A percentile compares a stretch with the other conserved stretches of the same genome.
phyloP scores from a whole-genome alignment of 306 rosid species.

The Alnus glutinosa region DNA sequence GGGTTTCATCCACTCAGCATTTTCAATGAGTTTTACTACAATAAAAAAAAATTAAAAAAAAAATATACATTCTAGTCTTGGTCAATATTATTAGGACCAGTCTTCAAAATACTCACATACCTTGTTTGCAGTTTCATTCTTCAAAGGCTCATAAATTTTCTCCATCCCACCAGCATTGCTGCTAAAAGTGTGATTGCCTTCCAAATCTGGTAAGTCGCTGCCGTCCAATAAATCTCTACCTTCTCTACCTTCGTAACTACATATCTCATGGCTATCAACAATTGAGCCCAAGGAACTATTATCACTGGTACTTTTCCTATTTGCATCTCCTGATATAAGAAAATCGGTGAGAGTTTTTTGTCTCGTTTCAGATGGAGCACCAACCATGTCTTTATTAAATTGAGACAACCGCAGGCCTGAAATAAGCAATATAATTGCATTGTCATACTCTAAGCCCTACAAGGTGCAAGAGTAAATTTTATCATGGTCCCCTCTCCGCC shows the following conservation, averaged over 20 bases:
- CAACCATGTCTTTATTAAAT: constrained; percentile 53
- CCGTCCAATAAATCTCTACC: constrained; percentile 35
- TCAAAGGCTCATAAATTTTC: constrained; percentile 23
- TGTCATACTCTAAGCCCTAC: constrained; percentile 25
- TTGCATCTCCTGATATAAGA: constrained; percentile 51
- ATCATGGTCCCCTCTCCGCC: not conserved
- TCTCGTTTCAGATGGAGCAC: constrained; percentile 55
- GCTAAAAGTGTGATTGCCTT: constrained; percentile 27
- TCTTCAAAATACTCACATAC: constrained; percentile 23
- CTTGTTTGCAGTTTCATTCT: constrained; percentile 24
- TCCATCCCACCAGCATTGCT: constrained; percentile 35
- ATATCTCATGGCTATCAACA: constrained; percentile 33
- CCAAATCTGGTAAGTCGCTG: constrained; percentile 33
- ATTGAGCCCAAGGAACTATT: constrained; percentile 36
- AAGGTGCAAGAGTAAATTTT: constrained; percentile 23
- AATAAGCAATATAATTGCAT: constrained; percentile 20
- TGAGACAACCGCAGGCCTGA: constrained; percentile 87
- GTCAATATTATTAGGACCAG: constrained; percentile 18
- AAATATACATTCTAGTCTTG: not conserved
- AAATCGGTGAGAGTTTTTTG: constrained; percentile 74
- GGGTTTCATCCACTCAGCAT: not conserved
- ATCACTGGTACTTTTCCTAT: constrained; percentile 32
- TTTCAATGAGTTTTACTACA: not conserved
- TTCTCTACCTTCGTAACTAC: constrained; percentile 18
- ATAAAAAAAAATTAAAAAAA: not conserved